A percentile compares a stretch with the other conserved stretches of the same genome.
These are phyloP conservation scores for Hypoxylon sp. DNA, from an alignment of 2,329 filamentous ascomycete genomes.

Conservation along the genomic window DNA sequence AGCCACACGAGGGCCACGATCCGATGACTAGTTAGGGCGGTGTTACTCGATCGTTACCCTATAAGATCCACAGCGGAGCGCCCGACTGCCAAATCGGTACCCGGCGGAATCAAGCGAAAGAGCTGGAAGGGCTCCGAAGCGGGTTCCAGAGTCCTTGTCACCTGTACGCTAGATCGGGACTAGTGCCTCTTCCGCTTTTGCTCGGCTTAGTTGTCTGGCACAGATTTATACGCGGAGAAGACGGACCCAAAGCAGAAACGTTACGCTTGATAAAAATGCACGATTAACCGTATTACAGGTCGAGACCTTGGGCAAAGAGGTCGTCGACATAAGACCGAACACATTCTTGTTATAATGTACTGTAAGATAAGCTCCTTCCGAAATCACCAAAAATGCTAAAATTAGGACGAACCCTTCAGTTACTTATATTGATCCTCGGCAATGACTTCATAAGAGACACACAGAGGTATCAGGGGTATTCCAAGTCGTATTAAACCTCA, in stretches of 20 bases:
- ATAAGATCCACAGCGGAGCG: conserved; percentile 47
- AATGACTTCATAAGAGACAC: no score
- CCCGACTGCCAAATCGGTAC: conserved; percentile 37
- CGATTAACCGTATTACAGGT: background rate
- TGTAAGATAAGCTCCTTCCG: no score
- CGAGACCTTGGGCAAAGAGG: no score
- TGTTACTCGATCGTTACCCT: conserved; percentile 50
- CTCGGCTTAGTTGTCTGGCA: background rate
- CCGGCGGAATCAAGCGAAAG: conserved; percentile 26
- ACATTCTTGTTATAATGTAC: no score
- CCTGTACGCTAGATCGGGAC: background rate
- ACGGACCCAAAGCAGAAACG: background rate
- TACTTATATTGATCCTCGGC: no score
- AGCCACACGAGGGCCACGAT: conserved; percentile 32
- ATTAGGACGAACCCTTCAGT: no score
- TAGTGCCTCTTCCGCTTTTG: background rate
- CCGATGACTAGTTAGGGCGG: conserved; percentile 28
- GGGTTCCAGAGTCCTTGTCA: background rate
- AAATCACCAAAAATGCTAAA: no score
- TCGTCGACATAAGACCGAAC: no score
- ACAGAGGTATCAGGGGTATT: no score
- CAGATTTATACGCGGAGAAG: background rate
- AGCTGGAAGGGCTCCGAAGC: conserved; percentile 27
- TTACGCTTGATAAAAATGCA: background rate
- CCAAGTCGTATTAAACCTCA: no score